Evolutionary conservation across 2,329 filamentous ascomycete species (phyloP).

Genomic region (Trichophyton verrucosum): DNA sequence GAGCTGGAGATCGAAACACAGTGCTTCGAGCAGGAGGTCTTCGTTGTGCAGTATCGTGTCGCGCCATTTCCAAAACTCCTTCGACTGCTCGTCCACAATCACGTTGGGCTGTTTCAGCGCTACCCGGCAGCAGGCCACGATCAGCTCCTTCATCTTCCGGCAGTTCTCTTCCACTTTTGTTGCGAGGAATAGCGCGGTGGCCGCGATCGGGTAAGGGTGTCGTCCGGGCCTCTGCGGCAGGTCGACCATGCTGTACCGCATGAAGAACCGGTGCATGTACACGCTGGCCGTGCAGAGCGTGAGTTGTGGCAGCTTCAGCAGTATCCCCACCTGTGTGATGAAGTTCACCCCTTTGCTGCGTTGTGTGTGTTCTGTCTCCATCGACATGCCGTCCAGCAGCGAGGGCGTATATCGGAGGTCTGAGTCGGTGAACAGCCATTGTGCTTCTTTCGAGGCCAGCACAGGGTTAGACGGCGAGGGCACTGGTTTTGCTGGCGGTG

Average conservation of each 20-base stretch:
- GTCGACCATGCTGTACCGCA: conserved; percentile 71
- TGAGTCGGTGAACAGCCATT: conserved; percentile 82
- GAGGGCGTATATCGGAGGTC: conserved; percentile 76
- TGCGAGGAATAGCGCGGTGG: conserved; percentile 80
- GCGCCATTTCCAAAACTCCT: conserved; percentile 96
- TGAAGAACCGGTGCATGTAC: conserved; percentile 93
- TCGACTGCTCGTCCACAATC: conserved; percentile 88
- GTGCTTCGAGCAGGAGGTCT: conserved; percentile 76
- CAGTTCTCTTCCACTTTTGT: conserved; percentile 98
- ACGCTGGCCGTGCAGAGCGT: conserved; percentile 85
- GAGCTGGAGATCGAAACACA: conserved; percentile 89
- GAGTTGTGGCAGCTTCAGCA: conserved; percentile 82
- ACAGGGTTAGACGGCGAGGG: conserved; percentile 32
- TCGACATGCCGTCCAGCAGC: conserved; percentile 65
- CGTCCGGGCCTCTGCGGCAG: conserved; percentile 57
- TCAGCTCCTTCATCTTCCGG: conserved; percentile 86
- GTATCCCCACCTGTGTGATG: conserved; percentile 83
- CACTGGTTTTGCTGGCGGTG: background rate
- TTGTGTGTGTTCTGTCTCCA: conserved; percentile 64
- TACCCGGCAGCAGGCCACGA: conserved; percentile 84
- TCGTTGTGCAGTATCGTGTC: conserved; percentile 89
- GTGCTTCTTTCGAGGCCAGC: conserved; percentile 46
- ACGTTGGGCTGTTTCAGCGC: conserved; percentile 88
- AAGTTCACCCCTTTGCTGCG: conserved; percentile 92
- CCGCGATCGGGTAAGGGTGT: conserved; percentile 88